Evolutionary conservation across 2,329 filamentous ascomycete species (phyloP), one percentile per base, ranked within the genome.

Genomic region (Cryphonectria radicalis): DNA sequence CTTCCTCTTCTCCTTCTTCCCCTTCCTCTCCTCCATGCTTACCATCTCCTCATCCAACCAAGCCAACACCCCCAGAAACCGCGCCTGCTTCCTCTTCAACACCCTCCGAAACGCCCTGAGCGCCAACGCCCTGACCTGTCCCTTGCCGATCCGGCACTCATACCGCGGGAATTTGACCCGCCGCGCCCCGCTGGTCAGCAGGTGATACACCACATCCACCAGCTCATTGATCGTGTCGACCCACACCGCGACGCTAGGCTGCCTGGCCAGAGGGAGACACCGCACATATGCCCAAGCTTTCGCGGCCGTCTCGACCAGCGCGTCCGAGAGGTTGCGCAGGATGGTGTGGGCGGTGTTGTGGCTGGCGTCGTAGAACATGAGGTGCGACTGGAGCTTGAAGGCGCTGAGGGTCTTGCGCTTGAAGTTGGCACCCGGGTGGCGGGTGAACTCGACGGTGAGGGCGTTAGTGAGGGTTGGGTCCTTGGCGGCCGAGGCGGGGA

Each of bases 371-470:
- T 93, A 91, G 79, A 94, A 92, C 90, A 97, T 95, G 66, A 89
- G 84, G 76, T 96, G 92, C 67, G 94, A 91, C 78, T 97, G 93
- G 67, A 96, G 90, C 79, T 94, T 95, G 84, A 98, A 94, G 4
- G 90, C 82, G 76, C 86, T 90, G 59, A 97, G 83, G 19, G 93
- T 86, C 81, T 96, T 98, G 65, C 93, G 89, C 78, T 92, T 89
- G 76, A 98, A 97, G 14, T 89, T 90, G 75, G 90, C 89, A 5
- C 95, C 95, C 0, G 93, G 93, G 2, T 85, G 81, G 73, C 89
- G 91, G 19, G 89, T 88, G 74, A 88, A 89, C 73, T 97, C 94
- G 17, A 98, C 90, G 0, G 94, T 97, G 63, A 98, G 83, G 0
- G 92, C 89, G 79, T 95, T 88, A 62, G 89, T 88, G 42, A 94